Base-by-base conservation (phyloP, 176 grass and related monocot genomes). In the Luzula sylvatica region DNA sequence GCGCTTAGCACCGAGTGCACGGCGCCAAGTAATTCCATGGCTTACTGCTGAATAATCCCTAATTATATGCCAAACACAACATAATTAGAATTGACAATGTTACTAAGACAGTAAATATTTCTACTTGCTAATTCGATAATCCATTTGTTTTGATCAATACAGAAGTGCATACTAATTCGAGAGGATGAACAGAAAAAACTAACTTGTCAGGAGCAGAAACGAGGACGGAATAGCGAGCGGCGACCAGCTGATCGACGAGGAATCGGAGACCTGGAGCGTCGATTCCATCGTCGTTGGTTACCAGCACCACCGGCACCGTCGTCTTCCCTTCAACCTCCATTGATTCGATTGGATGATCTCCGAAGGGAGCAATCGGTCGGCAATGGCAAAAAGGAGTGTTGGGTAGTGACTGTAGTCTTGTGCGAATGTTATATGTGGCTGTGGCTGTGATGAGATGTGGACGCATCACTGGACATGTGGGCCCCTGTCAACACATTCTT, bases 281-380 rank as follows among this genome's bases (percentile, higher is more conserved):
- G 79, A 94, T 83, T 4, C 79, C 79, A 65, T 87, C 88, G 72
- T 94, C 88, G 76, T 94, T 87, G n/a, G 83, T 94, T 60, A 94
- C 71, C 75, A 94, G 4, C 30, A 94, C 46, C 51, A 55, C 59
- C 7, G 80, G 74, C 64, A 21, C 14, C 3, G 44, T 43, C 8
- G n/a, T n/a, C n/a, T n/a, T n/a, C n/a, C n/a, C n/a, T n/a, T n/a
- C n/a, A n/a, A n/a, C n/a, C n/a, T n/a, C n/a, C n/a, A n/a, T n/a
- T n/a, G n/a, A n/a, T n/a, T n/a, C n/a, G n/a, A n/a, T n/a, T n/a
- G n/a, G n/a, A n/a, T n/a, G n/a, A n/a, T n/a, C n/a, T n/a, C n/a
- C n/a, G n/a, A n/a, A n/a, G n/a, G n/a, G n/a, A n/a, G n/a, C n/a
- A n/a, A n/a, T n/a, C n/a, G n/a, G n/a, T n/a, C n/a, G n/a, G n/a